Base-by-base conservation (phyloP, 2,329 filamentous ascomycete genomes). In the Celoporthe dispersa region DNA sequence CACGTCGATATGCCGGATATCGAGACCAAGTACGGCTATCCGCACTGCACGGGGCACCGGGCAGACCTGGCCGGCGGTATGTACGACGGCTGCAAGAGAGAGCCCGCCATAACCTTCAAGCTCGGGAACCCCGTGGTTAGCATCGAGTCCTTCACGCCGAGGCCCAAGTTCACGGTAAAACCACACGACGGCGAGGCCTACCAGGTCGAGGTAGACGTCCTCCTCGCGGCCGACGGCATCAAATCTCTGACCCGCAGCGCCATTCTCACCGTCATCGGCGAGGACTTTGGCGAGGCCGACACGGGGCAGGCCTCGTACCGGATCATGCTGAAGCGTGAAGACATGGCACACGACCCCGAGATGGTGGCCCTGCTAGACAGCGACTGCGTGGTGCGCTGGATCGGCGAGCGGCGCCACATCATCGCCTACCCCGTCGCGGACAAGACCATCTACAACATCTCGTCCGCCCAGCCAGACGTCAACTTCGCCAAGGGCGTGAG, bases 1-100 rank as follows among this genome's bases (percentile, higher is more conserved):
- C 89, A 91, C 74, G 91, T 95, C 59, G 84, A 89, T 71, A 86
- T 95, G 76, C 83, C 83, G 41, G 89, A 93, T 74, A 89, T 95
- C 73, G 82, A 86, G 64, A 80, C 87, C 11, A 89, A 86, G 41
- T 95, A 94, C 77, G 87, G 87, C 48, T 94, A 91, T 77, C 89
- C 91, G 0, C 92, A 95, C 80, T 94, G 92, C 86, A 91, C 93
- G 5, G 92, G 92, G 9, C 93, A 96, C 78, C 88, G 93, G 28
- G 85, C 90, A 0, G 92, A 90, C 11, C 85, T 95, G 4, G 91
- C 92, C 7, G 86, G 87, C 48, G 86, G 87, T 7, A 81, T 95
- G 41, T 94, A 90, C 79, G 84, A 91, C 63, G 92, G 87, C n/a
- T 94, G 92, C 80, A 83, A 88, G 75, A 82, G 83, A 62, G 77